phyloP scores from a whole-genome alignment of 2,329 filamentous ascomycete genomes.

The Nectriaceae sp. region DNA sequence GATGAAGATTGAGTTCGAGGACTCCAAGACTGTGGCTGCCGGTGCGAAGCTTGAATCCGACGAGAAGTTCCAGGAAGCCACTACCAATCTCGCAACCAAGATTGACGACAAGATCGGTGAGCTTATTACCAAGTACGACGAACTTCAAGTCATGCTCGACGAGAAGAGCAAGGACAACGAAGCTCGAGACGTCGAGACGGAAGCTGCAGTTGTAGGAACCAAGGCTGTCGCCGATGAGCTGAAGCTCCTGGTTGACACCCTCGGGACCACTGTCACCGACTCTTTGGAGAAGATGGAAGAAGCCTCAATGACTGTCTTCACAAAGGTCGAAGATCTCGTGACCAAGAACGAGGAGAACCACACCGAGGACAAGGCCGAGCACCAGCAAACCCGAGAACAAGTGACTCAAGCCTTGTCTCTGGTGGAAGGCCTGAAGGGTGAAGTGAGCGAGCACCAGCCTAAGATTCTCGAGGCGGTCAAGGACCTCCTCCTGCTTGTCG shows the following conservation, averaged over 20 bases:
- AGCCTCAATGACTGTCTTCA: conserved; percentile 84
- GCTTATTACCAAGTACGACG: conserved; percentile 85
- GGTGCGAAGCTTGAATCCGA: conserved; percentile 82
- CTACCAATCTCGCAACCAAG: conserved; percentile 55
- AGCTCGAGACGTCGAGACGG: conserved; percentile 70
- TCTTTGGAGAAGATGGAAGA: conserved; percentile 84
- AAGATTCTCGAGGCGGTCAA: conserved; percentile 85
- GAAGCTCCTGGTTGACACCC: conserved; percentile 80
- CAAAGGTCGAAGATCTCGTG: conserved; percentile 77
- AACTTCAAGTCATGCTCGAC: conserved; percentile 74
- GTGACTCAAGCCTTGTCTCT: conserved; percentile 72
- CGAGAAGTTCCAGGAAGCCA: conserved; percentile 67
- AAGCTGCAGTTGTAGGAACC: conserved; percentile 72
- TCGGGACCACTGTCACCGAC: conserved; percentile 78
- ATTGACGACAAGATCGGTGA: conserved; percentile 71
- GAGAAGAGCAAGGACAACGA: conserved; percentile 74
- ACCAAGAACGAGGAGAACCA: conserved; percentile 75
- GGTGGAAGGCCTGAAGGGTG: conserved; percentile 75
- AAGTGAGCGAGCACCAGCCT: conserved; percentile 82
- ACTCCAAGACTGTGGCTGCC: conserved; percentile 77
- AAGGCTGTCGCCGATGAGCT: conserved; percentile 86
- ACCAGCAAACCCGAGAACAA: conserved; percentile 80
- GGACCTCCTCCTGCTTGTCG: conserved; percentile 80
- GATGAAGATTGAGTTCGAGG: conserved; percentile 85
- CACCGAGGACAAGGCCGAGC: conserved; percentile 72